A percentile compares a stretch with the other conserved stretches of the same genome.
phyloP scores from a whole-genome alignment of 2,329 filamentous ascomycete species.

The Alternaria ventricosa region DNA sequence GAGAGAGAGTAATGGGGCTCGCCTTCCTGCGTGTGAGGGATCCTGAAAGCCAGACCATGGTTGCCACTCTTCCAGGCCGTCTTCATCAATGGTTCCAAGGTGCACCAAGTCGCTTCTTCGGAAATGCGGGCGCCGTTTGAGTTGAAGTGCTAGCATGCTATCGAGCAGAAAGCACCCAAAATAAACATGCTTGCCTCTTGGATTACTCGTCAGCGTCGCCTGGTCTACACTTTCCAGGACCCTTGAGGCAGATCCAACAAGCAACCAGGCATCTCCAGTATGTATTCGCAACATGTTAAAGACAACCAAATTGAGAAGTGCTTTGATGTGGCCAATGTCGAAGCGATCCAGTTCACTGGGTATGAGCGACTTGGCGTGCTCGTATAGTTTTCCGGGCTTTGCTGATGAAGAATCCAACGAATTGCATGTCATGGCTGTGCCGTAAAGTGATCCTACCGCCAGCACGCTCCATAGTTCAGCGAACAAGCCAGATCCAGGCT shows the following conservation, averaged over 20 bases:
- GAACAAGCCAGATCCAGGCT: conserved; percentile 44
- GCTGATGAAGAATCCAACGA: conserved; percentile 6
- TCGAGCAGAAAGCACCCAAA: conserved; percentile 70
- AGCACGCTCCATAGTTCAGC: conserved; percentile 56
- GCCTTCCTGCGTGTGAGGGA: conserved; percentile 20
- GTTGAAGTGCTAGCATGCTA: conserved; percentile 60
- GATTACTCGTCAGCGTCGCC: conserved; percentile 35
- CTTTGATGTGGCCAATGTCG: conserved; percentile 51
- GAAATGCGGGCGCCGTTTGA: conserved; percentile 60
- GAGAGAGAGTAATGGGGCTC: conserved; percentile 50
- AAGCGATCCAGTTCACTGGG: conserved; percentile 40
- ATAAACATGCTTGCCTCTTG: conserved; percentile 51
- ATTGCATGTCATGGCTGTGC: conserved; percentile 6
- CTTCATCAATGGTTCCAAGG: conserved; percentile 63
- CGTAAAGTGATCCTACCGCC: conserved; percentile 49
- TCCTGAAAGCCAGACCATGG: conserved; percentile 66
- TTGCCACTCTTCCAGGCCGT: conserved; percentile 76
- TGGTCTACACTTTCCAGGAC: conserved; percentile 55
- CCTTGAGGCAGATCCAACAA: conserved; percentile 69
- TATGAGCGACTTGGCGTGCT: conserved; percentile 38
- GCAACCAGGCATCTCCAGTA: conserved; percentile 66
- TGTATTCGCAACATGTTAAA: conserved; percentile 67
- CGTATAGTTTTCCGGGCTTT: conserved; percentile 31
- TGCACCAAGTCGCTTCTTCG: conserved; percentile 56
- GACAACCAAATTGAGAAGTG: conserved; percentile 61